phyloP scores from a whole-genome alignment of 2,329 filamentous ascomycete species.

The Cladosporium sp. region DNA sequence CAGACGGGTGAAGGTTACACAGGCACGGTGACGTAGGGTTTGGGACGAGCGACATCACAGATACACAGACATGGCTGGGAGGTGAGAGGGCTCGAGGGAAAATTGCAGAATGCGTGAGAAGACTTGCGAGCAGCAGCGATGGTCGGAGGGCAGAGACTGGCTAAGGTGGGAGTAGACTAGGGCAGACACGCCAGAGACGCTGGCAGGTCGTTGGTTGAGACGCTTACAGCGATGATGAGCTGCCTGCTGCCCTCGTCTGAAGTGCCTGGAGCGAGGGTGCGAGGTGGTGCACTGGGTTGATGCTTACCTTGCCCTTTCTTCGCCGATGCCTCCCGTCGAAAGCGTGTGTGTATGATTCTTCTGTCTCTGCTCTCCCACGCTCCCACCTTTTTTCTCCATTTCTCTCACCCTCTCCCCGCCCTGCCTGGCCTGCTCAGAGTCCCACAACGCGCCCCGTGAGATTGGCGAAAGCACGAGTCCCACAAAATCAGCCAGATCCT shows the following conservation, averaged over 20 bases:
- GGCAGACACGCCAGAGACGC: constrained; percentile 8
- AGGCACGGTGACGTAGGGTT: constrained; percentile 16
- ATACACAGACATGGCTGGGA: too few species aligned
- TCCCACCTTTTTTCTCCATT: constrained; percentile 13
- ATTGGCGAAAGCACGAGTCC: constrained; percentile 7
- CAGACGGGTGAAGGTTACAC: not conserved
- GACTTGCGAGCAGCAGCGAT: not conserved
- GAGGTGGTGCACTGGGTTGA: too few species aligned
- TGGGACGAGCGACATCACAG: constrained; percentile 2
- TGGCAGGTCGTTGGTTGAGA: too few species aligned
- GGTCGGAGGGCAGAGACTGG: not conserved
- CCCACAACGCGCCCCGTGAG: constrained; percentile 10
- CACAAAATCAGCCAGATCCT: constrained; percentile 8
- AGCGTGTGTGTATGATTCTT: constrained; percentile 10
- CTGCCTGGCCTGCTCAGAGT: constrained; percentile 5
- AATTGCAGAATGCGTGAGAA: not conserved
- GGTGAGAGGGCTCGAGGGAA: too few species aligned
- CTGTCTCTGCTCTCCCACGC: constrained; percentile 9
- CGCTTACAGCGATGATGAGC: too few species aligned
- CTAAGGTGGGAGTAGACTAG: constrained; percentile 5
- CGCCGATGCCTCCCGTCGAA: too few species aligned
- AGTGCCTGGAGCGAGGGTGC: too few species aligned
- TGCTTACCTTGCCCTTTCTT: too few species aligned
- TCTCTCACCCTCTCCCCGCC: constrained; percentile 11
- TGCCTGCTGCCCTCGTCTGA: constrained; percentile 10